Evolutionary conservation across 2,329 filamentous ascomycete genomes (phyloP).

Genomic region (Phialophora macrospora): DNA sequence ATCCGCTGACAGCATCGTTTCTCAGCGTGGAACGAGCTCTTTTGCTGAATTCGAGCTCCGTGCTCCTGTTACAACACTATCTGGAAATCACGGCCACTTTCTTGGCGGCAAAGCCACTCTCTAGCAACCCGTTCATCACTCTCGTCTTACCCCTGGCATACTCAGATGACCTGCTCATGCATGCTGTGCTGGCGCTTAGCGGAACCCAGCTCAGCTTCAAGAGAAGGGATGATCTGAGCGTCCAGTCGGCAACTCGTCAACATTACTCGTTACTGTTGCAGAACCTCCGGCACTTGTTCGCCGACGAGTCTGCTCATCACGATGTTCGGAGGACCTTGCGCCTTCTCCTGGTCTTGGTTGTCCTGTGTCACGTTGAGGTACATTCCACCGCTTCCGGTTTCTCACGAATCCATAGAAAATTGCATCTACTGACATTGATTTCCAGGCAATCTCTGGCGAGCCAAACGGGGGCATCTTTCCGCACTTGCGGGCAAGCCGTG

Average conservation of each 20-base stretch:
- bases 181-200: constrained; percentile 27
- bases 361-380: constrained; percentile 30
- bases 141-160: constrained; percentile 24
- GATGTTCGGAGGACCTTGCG: constrained; percentile 11
- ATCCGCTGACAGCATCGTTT: background rate
- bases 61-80: constrained; percentile 24
- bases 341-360: constrained; percentile 25
- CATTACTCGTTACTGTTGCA: constrained; percentile 24
- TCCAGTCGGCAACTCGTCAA: constrained; percentile 1
- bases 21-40: background rate
- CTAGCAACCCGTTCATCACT: constrained; percentile 25
- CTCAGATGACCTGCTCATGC: constrained; percentile 29
- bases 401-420: background rate
- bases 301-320: constrained; percentile 8
- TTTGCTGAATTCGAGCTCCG: background rate
- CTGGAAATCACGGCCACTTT: constrained; percentile 16
- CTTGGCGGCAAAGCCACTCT: constrained; percentile 13
- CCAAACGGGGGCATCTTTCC: constrained; percentile 31
- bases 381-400: background rate
- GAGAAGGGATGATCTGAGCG: background rate
- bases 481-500: constrained; percentile 33
- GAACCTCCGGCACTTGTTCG: constrained; percentile 23
- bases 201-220: constrained; percentile 22
- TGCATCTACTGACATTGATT: background rate
- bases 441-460: constrained; percentile 33